phyloP scores from a whole-genome alignment of 495 filamentous ascomycete genomes.

The Aspergillus campestris region DNA sequence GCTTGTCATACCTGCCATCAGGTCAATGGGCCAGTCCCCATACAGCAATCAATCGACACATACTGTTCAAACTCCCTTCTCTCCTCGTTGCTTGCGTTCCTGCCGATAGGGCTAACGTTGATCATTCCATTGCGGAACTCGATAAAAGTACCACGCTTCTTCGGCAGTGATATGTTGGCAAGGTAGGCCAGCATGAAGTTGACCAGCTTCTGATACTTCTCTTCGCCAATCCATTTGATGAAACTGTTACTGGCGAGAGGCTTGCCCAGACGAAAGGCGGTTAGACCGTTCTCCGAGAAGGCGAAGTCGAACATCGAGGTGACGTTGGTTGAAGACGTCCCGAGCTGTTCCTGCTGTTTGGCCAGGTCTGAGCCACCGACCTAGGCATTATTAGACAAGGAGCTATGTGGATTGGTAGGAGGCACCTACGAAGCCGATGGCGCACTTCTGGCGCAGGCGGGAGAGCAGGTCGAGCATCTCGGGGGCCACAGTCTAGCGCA shows the following conservation, averaged over 20 bases:
- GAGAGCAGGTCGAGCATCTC: conserved; percentile 79
- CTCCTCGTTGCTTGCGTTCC: conserved; percentile 77
- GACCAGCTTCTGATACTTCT: conserved; percentile 80
- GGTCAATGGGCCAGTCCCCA: conserved; percentile 8
- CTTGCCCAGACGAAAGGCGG: conserved; percentile 73
- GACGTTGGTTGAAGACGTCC: conserved; percentile 51
- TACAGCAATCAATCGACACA: conserved; percentile 5
- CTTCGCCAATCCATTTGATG: conserved; percentile 89
- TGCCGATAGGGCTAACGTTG: conserved; percentile 86
- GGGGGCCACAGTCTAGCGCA: conserved; percentile 49
- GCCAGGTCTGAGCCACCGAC: conserved; percentile 75
- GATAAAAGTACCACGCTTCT: conserved; percentile 92
- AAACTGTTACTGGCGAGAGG: conserved; percentile 68
- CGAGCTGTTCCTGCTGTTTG: conserved; percentile 96
- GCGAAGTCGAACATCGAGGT: conserved; percentile 88
- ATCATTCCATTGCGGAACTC: conserved; percentile 98
- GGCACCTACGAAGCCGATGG: conserved; percentile 67
- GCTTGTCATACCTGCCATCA: conserved; percentile 53
- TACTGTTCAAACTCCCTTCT: conserved; percentile 63
- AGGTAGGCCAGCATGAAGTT: conserved; percentile 84
- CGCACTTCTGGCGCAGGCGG: conserved; percentile 73
- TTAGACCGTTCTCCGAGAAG: conserved; percentile 93
- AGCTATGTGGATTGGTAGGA: background rate
- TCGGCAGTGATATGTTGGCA: conserved; percentile 71
- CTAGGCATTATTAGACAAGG: conserved; percentile 16